phyloP scores from a whole-genome alignment of 2,329 filamentous ascomycete genomes.

The Dendryphion nanum region DNA sequence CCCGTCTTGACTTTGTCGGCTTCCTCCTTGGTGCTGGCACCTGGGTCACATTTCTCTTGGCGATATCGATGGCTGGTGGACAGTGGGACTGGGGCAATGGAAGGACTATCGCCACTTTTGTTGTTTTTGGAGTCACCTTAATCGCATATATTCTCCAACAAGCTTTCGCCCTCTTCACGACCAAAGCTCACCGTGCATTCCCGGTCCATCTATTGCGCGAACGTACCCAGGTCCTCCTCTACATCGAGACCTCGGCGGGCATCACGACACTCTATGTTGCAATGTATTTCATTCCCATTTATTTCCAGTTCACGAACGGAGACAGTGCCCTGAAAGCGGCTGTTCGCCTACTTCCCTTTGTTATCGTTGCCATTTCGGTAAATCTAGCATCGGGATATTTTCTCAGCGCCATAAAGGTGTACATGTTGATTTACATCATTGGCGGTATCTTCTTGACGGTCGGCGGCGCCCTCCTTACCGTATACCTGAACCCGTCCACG shows the following conservation, averaged over 20 bases:
- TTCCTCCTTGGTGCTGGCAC: conserved; percentile 43
- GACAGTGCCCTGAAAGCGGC: conserved; percentile 18
- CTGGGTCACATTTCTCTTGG: conserved; percentile 46
- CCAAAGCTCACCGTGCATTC: conserved; percentile 45
- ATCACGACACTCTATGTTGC: not conserved
- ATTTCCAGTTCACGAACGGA: conserved; percentile 12
- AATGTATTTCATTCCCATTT: conserved; percentile 7
- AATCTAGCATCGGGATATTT: conserved; percentile 16
- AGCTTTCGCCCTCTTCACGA: conserved; percentile 44
- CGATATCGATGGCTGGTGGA: conserved; percentile 51
- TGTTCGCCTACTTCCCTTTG: conserved; percentile 24
- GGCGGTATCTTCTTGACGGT: conserved; percentile 35
- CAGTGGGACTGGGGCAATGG: conserved; percentile 48
- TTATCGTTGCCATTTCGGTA: conserved; percentile 14
- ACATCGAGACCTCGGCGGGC: conserved; percentile 12
- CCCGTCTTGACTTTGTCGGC: conserved; percentile 34
- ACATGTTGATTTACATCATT: conserved; percentile 19
- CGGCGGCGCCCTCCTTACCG: conserved; percentile 33
- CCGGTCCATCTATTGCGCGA: conserved; percentile 47
- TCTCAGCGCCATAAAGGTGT: conserved; percentile 15
- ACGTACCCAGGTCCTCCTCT: conserved; percentile 2
- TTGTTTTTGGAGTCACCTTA: conserved; percentile 44
- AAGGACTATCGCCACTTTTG: conserved; percentile 47
- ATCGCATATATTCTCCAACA: conserved; percentile 49
- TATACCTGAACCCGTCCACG: conserved; percentile 10